Base-by-base conservation (phyloP, 106 monocot genomes). In the Hemerocallis citrina region DNA sequence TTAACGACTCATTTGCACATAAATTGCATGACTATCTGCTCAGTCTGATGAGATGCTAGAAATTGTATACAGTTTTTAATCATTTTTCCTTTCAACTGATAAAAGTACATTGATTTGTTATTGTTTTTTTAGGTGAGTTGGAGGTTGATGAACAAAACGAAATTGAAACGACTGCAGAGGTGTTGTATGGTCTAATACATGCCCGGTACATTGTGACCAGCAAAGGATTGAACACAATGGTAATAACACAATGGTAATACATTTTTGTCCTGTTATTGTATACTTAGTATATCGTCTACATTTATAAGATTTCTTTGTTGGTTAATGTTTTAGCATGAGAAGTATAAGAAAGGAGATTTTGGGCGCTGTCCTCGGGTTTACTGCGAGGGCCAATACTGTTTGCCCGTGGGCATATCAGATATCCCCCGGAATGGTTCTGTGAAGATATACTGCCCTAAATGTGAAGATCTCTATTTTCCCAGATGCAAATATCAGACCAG, bases 401-500 rank as follows among this genome's bases (percentile, higher is more conserved):
- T 88, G 72, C 87, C 87, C 24, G 69, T 82, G 34, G 87, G 87
- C n/a, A 51, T 52, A 49, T 88, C 87, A 46, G 87, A 87, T 61
- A 63, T 79, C 19, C 79, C 87, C 19, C 72, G 62, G 23, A 83
- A 79, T 67, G 79, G 78, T 36, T 66, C 75, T 23, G 87, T 88
- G 52, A 88, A 83, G 68, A 79, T 88, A 36, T 88, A 73, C 66
- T 83, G 87, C 50, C 87, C 87, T 2, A 88, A 76, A 58, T 88
- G 87, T 63, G 87, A 88, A 63, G 87, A 83, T 68, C 9, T 88
- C 21, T 88, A 83, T 72, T 74, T 82, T 9, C 86, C 86, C 17
- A 75, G 73, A 69, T 88, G 83, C 79, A 88, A 88, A 58, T 88
- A 83, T 55, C 87, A 88, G 64, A 79, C 73, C 73, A 83, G 87